A percentile compares a stretch with the other conserved stretches of the same genome.
phyloP scores from a whole-genome alignment of 2,329 filamentous ascomycete genomes.

The Pseudocercospora cruenta region DNA sequence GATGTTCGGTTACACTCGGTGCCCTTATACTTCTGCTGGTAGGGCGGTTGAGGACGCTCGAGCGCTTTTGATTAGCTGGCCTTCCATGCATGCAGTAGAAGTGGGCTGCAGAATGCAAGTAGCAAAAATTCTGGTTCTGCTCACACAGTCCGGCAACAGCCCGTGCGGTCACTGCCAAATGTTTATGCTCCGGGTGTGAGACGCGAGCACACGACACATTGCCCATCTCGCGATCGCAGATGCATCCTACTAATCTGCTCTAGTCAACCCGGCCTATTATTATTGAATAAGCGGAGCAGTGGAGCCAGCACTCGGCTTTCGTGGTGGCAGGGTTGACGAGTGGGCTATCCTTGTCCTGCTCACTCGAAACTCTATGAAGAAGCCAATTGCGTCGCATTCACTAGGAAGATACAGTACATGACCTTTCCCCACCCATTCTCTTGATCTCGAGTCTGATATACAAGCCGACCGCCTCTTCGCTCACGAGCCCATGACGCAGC shows the following conservation, averaged over 20 bases:
- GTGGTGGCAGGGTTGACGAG: conserved; percentile 1
- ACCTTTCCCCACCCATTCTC: conserved; percentile 1
- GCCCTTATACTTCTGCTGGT: not conserved
- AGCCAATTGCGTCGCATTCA: conserved; percentile 11
- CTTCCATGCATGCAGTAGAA: not conserved
- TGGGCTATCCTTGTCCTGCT: conserved; percentile 1
- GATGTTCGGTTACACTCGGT: conserved; percentile 5
- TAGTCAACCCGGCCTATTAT: not conserved
- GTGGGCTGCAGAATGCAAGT: not conserved
- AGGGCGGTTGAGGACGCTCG: conserved; percentile 3
- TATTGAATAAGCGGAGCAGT: not conserved
- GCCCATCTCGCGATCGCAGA: conserved; percentile 1
- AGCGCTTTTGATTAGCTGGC: conserved; percentile 1
- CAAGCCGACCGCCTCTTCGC: conserved; percentile 1
- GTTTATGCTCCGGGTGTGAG: not conserved
- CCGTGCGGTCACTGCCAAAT: not conserved
- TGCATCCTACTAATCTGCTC: not conserved
- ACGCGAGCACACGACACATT: not conserved
- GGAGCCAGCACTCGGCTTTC: conserved; percentile 3
- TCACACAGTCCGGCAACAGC: not conserved
- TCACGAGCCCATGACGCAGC: conserved; percentile 4
- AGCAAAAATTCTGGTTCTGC: not conserved
- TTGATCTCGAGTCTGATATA: not conserved
- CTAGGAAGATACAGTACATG: not conserved
- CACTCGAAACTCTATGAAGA: conserved; percentile 4